These are phyloP conservation scores for Phytopythium helicoides DNA, from an alignment of 352 stramenopile genomes.

Conservation along the genomic window DNA sequence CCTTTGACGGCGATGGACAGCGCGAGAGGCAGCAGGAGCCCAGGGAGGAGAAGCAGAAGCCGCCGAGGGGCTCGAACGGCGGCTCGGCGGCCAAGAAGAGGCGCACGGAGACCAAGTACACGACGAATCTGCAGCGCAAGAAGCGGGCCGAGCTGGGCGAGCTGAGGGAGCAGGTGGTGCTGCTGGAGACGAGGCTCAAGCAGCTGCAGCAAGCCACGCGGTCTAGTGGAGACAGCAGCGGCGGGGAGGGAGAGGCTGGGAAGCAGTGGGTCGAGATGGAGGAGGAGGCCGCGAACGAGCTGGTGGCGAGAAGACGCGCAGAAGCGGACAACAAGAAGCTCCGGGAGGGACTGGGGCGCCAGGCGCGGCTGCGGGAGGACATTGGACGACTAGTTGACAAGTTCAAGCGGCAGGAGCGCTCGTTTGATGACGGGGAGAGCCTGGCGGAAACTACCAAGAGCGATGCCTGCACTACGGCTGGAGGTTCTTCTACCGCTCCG, in stretches of 20 bases:
- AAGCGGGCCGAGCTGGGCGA: conserved; percentile 4
- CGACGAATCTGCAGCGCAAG: conserved; percentile 1
- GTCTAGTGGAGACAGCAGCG: too few relatives aligned
- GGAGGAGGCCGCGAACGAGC: neutral
- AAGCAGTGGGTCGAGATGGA: neutral
- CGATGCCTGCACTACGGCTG: neutral
- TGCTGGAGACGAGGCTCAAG: neutral
- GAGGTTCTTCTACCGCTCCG: neutral
- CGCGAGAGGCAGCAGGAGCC: too few relatives aligned
- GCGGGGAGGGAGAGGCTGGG: neutral
- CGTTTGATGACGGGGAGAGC: neutral
- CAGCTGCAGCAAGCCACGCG: neutral
- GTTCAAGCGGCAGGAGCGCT: neutral
- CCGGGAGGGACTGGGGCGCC: neutral
- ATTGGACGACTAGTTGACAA: neutral
- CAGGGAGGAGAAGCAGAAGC: neutral
- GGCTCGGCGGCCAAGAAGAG: neutral
- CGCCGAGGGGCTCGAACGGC: neutral
- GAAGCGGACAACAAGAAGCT: neutral
- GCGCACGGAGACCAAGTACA: neutral
- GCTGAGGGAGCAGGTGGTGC: neutral
- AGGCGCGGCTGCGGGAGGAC: neutral
- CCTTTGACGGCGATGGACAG: neutral
- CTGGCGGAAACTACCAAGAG: neutral
- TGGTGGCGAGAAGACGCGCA: neutral